A percentile compares a stretch with the other conserved stretches of the same genome.
phyloP scores from a whole-genome alignment of 2,329 filamentous ascomycete genomes.

The Phaeosphaeriaceae sp. region DNA sequence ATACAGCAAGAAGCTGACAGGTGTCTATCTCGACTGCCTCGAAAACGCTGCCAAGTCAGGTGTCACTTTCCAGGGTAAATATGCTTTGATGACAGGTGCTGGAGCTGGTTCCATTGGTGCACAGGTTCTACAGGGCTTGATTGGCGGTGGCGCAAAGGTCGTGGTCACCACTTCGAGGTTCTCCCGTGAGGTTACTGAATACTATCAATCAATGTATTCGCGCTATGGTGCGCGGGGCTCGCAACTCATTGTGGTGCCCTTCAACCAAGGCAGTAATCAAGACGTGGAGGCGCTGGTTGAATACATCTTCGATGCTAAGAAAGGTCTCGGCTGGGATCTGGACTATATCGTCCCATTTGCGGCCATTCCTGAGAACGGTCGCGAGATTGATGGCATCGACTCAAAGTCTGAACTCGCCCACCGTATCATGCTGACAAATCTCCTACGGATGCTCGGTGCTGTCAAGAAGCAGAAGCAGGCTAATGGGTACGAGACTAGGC shows the following conservation, averaged over 20 bases:
- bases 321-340: constrained; percentile 95
- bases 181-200: constrained; percentile 96
- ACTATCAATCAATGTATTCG: constrained; percentile 98
- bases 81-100: constrained; percentile 97
- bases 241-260: constrained; percentile 95
- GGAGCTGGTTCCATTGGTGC: constrained; percentile 97
- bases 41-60: constrained; percentile 87
- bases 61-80: constrained; percentile 92
- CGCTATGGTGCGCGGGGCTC: constrained; percentile 92
- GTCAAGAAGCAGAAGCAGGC: constrained; percentile 91
- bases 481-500: constrained; percentile 90
- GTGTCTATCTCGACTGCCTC: constrained; percentile 87
- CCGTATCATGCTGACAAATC: constrained; percentile 98
- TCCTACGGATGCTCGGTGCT: constrained; percentile 85
- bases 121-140: constrained; percentile 92
- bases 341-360: constrained; percentile 97
- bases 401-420: constrained; percentile 98
- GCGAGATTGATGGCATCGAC: constrained; percentile 95
- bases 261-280: constrained; percentile 99
- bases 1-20: constrained; percentile 98
- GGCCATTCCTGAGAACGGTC: constrained; percentile 95
- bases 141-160: constrained; percentile 96
- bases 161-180: constrained; percentile 96
- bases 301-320: constrained; percentile 97
- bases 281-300: constrained; percentile 92